Base-by-base conservation (phyloP, 139 green algal genomes). In the Tetradesmus lagerheimii region DNA sequence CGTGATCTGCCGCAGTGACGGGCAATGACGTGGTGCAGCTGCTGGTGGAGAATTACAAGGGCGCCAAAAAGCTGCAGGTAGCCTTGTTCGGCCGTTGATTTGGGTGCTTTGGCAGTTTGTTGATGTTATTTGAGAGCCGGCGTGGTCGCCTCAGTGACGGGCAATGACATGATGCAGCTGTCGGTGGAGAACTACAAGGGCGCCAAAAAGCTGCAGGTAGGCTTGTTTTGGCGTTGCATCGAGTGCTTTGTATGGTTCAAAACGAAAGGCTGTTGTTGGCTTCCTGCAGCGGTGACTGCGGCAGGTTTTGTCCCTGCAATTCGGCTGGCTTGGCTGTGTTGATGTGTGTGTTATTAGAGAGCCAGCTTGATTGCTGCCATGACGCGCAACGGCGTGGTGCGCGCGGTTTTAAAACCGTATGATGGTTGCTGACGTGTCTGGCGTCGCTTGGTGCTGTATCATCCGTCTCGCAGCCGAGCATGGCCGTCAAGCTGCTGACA, bases 121-220 rank as follows among this genome's bases (percentile, higher is more conserved):
- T 25, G 12, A 23, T 66, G 18, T 29, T 23, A 6, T 66, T 66
- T 57, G 45, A 12, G 53, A 5, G 15, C 18, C 3, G 83, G 62
- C 37, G 53, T 37, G 64, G 37, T 34, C 20, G 82, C 57, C 14
- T n/a, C 37, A 20, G n/a, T 45, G n/a, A 20, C 43, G 18, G 57
- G 53, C 5, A 41, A 23, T 66, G 83, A 88, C 43, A 39, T 80
- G 38, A 64, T 88, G 83, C 25, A 39, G n/a, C 27, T 88, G 62
- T 25, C 80, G 83, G 83, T 88, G 23, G 83, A 88, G 37, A 62
- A 39, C 57, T 62, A 79, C 83, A 88, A 80, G 38, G 62, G 83
- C 14, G 31, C 80, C 27, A 80, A 80, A 34, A 57, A 62, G 37
- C 62, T 88, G 35, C 83, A 88, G 83, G 83, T 80, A 23, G 31